phyloP scores from a whole-genome alignment of 2,329 filamentous ascomycete species.

The Xylariaceae sp. region DNA sequence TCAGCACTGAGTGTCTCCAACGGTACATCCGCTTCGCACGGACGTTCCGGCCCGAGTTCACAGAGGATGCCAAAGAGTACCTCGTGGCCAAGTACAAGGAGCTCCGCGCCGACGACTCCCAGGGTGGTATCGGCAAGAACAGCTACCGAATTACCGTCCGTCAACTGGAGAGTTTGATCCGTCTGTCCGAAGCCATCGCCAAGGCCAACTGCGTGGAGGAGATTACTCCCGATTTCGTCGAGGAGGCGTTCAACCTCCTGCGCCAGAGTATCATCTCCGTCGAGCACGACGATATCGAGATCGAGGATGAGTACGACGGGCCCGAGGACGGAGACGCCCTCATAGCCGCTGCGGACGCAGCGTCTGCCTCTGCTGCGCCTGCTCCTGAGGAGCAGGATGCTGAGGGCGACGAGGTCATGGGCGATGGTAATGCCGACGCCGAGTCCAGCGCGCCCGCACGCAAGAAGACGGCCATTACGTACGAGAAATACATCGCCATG shows the following conservation, averaged over 20 bases:
- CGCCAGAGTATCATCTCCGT: slow-evolving; percentile 95
- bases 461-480: slow-evolving; percentile 79
- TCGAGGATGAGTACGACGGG: slow-evolving; percentile 69
- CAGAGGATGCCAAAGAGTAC: slow-evolving; percentile 74
- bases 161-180: slow-evolving; percentile 93
- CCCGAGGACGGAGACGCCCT: slow-evolving; percentile 44
- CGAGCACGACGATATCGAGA: slow-evolving; percentile 94
- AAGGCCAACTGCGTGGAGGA: slow-evolving; percentile 96
- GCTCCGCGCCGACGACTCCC: slow-evolving; percentile 83
- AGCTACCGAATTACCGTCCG: slow-evolving; percentile 96
- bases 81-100: slow-evolving; percentile 95
- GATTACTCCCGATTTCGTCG: slow-evolving; percentile 76
- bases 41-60: slow-evolving; percentile 92
- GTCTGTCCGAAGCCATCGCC: slow-evolving; percentile 93
- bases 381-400: slow-evolving; percentile 30
- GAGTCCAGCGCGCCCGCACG: slow-evolving; percentile 37
- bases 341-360: slow-evolving; percentile 44
- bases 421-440: slow-evolving; percentile 39
- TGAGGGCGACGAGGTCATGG: slow-evolving; percentile 43
- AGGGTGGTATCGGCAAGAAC: slow-evolving; percentile 89
- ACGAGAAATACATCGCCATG: slow-evolving; percentile 90
- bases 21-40: slow-evolving; percentile 94
- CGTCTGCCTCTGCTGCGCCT: slow-evolving; percentile 40
- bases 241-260: slow-evolving; percentile 86
- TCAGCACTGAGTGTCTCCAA: slow-evolving; percentile 93